Evolutionary conservation across 2,329 filamentous ascomycete genomes (phyloP), one percentile per base, ranked within the genome.

Genomic region (Aspergillus oerlinghausenensis): DNA sequence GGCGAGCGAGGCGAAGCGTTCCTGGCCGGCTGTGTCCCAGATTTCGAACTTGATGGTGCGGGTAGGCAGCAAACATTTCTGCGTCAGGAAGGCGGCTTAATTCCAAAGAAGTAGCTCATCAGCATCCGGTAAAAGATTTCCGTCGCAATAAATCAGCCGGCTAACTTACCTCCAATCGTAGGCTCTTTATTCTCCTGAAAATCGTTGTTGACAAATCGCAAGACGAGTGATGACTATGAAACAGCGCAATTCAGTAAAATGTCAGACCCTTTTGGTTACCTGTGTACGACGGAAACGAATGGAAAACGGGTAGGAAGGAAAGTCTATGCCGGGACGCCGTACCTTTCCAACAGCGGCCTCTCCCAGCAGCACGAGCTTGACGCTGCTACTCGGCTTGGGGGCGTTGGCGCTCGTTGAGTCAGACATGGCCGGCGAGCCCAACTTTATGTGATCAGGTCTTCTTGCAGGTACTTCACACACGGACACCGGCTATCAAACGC

Each of bases 161-260:
- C 42, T 58, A 54, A 45, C 68, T 66, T 83, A 95, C 92, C 92
- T 82, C 94, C 94, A 78, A 99, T 99, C 64, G 94, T 99, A 60
- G 94, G 94, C 76, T 99, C 94, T 82, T 97, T 97, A 79, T 97
- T 97, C 79, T 97, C 94, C 81, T 99, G 94, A 71, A 99, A 99
- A 78, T 97, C 93, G 79, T 99, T 94, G 83, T 97, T 97, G 73
- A 99, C 94, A 78, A 99, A 99, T 71, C 94, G 91, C 73, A 99
- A 84, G 62, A 99, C 94, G 57, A 99, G 87, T 49, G 94, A 99
- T 51, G 94, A 97, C 94, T 96, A 70, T 62, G 10, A 42, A 51
- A 59, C 23, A n/a, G 38, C 40, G 49, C 50, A 48, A 59, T 59
- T 28, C 28, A 29, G 49, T 53, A 40, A 59, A 50, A 52, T 45